phyloP scores from a whole-genome alignment of 352 stramenopile species.

The Pythium grandisporangium region DNA sequence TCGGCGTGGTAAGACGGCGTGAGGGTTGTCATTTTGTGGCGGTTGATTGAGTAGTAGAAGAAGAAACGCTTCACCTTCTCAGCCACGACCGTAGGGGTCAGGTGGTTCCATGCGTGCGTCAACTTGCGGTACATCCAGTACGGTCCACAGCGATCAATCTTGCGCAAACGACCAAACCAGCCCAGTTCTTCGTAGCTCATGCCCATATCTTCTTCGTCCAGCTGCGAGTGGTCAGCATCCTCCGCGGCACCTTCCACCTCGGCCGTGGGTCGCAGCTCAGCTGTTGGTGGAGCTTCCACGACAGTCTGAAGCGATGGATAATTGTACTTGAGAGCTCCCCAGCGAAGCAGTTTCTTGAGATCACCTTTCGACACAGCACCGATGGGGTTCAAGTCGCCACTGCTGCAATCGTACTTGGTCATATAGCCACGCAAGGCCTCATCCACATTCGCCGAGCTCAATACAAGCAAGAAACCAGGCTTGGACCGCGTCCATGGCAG shows the following conservation, averaged over 20 bases:
- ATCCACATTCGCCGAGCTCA: constrained; percentile 98
- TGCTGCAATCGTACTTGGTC: constrained; percentile 99
- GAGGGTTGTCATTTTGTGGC: constrained; percentile 99
- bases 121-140: constrained; percentile 92
- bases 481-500: constrained; percentile 95
- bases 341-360: constrained; percentile 95
- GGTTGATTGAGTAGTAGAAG: constrained; percentile 97
- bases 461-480: constrained; percentile 95
- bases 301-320: constrained; percentile 90
- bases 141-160: constrained; percentile 94
- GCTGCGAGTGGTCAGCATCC: constrained; percentile 85
- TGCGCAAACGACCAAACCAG: constrained; percentile 93
- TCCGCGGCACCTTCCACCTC: constrained; percentile 31
- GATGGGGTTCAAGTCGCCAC: constrained; percentile 98
- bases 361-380: constrained; percentile 94
- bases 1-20: constrained; percentile 98
- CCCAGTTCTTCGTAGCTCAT: constrained; percentile 98
- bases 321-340: constrained; percentile 85
- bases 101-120: constrained; percentile 79
- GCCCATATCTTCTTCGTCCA: constrained; percentile 99
- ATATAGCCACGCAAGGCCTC: constrained; percentile 98
- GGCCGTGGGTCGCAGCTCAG: constrained; percentile 91
- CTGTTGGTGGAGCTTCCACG: constrained; percentile 91
- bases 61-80: constrained; percentile 96
- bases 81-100: constrained; percentile 68